Conservation (phyloP, 2,329 filamentous ascomycete genomes). For the Fusarium sp. region DNA sequence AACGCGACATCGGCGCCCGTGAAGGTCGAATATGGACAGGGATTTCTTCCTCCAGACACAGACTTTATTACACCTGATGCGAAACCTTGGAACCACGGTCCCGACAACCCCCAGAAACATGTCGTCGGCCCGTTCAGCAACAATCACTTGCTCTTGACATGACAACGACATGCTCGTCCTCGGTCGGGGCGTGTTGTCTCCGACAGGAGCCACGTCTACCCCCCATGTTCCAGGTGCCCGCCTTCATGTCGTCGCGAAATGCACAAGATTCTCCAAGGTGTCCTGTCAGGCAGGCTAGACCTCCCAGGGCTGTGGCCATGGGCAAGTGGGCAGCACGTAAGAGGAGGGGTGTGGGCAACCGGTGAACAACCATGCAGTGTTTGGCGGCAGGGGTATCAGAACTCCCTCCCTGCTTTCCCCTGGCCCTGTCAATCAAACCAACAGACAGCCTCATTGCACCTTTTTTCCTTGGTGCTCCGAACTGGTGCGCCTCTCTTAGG, state of each 20-base stretch:
- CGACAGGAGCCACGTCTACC: slow-evolving; percentile 41
- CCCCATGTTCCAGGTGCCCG: slow-evolving; percentile 29
- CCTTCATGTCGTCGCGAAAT: slow-evolving; percentile 17
- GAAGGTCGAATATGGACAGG: not conserved
- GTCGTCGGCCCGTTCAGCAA: slow-evolving; percentile 14
- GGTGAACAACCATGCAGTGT: slow-evolving; percentile 40
- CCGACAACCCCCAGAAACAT: slow-evolving; percentile 21
- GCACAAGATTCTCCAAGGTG: slow-evolving; percentile 9
- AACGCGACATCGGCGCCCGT: not conserved
- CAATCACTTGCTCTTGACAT: slow-evolving; percentile 6
- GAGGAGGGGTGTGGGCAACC: slow-evolving; percentile 32
- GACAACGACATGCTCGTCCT: not conserved
- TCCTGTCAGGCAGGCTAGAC: slow-evolving; percentile 30
- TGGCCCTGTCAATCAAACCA: slow-evolving; percentile 33
- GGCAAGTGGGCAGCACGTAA: slow-evolving; percentile 21
- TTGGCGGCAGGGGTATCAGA: slow-evolving; percentile 35
- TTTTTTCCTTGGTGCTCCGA: slow-evolving; percentile 7
- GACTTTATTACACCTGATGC: slow-evolving; percentile 14
- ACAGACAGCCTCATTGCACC: slow-evolving; percentile 12
- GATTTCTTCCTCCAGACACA: slow-evolving; percentile 9
- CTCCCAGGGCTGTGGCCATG: slow-evolving; percentile 34
- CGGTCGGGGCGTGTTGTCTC: slow-evolving; percentile 33
- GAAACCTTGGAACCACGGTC: slow-evolving; percentile 12
- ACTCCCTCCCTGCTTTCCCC: slow-evolving; percentile 21
- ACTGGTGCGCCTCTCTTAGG: not conserved